Percentiles rank a stretch among this genome's conserved stretches.
These are phyloP conservation scores for Chaetomium fimeti DNA, from an alignment of 495 filamentous ascomycete species.

Conservation along the genomic window DNA sequence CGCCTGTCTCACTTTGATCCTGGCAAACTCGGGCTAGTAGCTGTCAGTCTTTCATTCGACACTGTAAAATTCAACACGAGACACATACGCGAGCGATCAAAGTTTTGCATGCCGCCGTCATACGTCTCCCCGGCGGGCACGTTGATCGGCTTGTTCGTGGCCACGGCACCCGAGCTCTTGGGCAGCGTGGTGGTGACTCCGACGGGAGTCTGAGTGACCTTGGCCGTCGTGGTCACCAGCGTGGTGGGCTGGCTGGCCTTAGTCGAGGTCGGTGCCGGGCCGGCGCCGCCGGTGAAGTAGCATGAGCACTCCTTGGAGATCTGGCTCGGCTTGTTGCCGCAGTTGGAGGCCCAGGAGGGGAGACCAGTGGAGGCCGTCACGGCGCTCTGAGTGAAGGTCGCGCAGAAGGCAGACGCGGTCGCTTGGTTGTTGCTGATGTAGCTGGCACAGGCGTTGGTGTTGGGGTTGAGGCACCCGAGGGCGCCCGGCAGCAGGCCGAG, in stretches of 20 bases:
- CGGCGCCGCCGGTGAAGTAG: constrained; percentile 9
- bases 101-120: constrained; percentile 49
- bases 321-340: constrained; percentile 16
- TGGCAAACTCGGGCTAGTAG: constrained; percentile 35
- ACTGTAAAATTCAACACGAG: background rate
- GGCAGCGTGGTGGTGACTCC: constrained; percentile 30
- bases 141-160: constrained; percentile 28
- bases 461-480: constrained; percentile 13
- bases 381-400: constrained; percentile 12
- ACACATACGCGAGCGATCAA: constrained; percentile 40
- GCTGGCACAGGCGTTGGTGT: constrained; percentile 17
- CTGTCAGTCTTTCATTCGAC: background rate
- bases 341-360: constrained; percentile 15
- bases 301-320: constrained; percentile 20
- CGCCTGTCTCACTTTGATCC: constrained; percentile 50
- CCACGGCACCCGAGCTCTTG: constrained; percentile 23
- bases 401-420: constrained; percentile 14
- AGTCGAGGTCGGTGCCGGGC: background rate
- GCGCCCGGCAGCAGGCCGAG: constrained; percentile 13
- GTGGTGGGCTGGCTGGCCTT: background rate
- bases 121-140: constrained; percentile 44
- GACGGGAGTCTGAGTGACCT: background rate
- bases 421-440: constrained; percentile 15
- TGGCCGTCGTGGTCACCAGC: constrained; percentile 7
- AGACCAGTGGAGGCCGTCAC: constrained; percentile 7